These are phyloP conservation scores for Malus fusca DNA, from an alignment of 306 rosid genomes.

Conservation along the genomic window DNA sequence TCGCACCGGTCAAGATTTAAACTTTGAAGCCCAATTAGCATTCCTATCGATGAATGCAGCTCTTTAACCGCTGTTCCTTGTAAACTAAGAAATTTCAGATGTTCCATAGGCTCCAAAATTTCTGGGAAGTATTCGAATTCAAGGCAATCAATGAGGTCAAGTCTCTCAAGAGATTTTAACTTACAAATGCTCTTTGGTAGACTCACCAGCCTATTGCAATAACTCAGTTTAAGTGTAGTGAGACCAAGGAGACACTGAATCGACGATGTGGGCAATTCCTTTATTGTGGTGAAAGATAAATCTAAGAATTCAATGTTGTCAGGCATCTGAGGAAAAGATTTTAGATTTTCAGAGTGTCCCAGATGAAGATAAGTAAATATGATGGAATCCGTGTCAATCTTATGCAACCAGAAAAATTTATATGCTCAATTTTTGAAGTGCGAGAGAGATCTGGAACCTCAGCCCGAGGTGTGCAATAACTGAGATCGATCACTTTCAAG, in stretches of 20 bases:
- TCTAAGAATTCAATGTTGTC: background rate
- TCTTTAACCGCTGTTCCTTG: background rate
- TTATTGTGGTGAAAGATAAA: background rate
- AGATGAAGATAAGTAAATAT: background rate
- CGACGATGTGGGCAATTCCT: background rate
- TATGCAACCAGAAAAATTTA: background rate
- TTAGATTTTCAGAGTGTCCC: rapidly evolving
- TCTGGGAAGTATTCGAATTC: background rate
- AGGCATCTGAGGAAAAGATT: constrained; percentile 5
- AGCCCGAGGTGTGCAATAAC: rapidly evolving
- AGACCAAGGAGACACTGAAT: background rate
- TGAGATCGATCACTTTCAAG: background rate
- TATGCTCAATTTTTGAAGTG: background rate
- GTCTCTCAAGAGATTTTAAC: background rate
- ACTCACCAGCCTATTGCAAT: background rate
- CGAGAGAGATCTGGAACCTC: background rate
- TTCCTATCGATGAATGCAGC: background rate
- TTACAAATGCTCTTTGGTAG: constrained; percentile 4
- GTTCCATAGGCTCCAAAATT: background rate
- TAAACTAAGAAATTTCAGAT: background rate
- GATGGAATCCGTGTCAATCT: background rate
- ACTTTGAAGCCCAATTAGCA: background rate
- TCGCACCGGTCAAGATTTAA: background rate
- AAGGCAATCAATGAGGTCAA: background rate
- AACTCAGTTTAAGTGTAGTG: background rate